Base-by-base conservation (phyloP, 768 basidiomycete genomes). In the Zangia roseola region DNA sequence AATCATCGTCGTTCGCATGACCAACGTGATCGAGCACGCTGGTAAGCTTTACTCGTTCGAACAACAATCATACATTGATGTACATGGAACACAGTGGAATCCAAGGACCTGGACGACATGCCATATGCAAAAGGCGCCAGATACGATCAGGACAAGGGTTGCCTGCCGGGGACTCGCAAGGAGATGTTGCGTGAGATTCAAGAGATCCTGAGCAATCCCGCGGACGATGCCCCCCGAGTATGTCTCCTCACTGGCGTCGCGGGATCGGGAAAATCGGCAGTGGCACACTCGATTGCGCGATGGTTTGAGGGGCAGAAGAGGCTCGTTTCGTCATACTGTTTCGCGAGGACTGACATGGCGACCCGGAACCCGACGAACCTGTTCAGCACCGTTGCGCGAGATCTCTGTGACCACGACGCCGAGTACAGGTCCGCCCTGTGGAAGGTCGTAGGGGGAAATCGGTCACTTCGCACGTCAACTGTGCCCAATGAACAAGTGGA, bases 351-450 rank as follows among this genome's bases (percentile, higher is more conserved):
- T 26, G 10, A 26, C 25, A 10, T 26, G 6, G 10, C 6, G 25
- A 26, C 25, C 25, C 25, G 25, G 25, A 26, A 26, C 25, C 6
- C 25, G 10, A 26, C 5, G 6, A 26, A 26, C 10, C 25, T 26
- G 5, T 26, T 26, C 25, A 26, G 25, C 25, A 26, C 25, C 10
- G 10, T 26, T 26, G 25, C 25, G 25, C 53, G 55, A 12, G 58
- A 65, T 24, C 52, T 67, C 17, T 49, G 58, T 23, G 58, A 58
- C 13, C 52, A 52, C 24, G 52, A 67, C 38, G 25, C 40, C 23
- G 53, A 57, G 14, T 60, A 28, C 41, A 53, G 31, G 36, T 19
- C 47, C 5, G 41, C 46, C 10, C 42, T 61, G 1, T 48, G 49
- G 24, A 14, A 20, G 9, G 16, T 34, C 23, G 46, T 54, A 8